A percentile compares a stretch with the other conserved stretches of the same genome.
phyloP scores from a whole-genome alignment of 192 early-diverging fungal genomes.

The Anaeromyces robustus region DNA sequence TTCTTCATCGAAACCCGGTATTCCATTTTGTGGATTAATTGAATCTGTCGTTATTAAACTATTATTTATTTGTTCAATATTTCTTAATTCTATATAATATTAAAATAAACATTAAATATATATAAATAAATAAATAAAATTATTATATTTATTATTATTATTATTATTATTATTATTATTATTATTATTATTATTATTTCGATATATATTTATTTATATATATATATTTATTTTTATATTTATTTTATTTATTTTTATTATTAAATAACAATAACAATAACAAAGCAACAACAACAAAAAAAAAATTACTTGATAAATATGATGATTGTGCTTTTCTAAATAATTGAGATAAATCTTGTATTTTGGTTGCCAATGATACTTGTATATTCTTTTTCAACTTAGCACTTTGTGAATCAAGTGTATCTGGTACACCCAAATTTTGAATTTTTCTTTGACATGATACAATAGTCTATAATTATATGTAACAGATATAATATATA shows the following conservation, averaged over 20 bases:
- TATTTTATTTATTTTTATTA: conserved; percentile 19
- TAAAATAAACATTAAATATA: neutral
- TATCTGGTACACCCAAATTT: conserved; percentile 38
- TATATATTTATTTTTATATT: no score
- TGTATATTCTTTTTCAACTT: conserved; percentile 75
- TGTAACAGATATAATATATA: no score
- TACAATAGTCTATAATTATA: neutral
- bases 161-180: no score
- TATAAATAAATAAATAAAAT: no score
- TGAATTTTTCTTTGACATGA: conserved; percentile 61
- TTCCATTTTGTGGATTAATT: conserved; percentile 5
- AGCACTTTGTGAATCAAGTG: conserved; percentile 17
- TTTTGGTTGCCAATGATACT: conserved; percentile 66
- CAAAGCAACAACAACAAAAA: neutral
- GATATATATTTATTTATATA: no score
- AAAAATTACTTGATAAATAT: conserved; percentile 65
- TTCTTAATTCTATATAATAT: neutral
- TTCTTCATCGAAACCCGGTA: conserved; percentile 1
- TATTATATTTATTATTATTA: no score
- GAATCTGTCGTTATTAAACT: neutral
- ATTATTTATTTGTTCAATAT: neutral
- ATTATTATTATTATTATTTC: no score
- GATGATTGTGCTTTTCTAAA: conserved; percentile 78
- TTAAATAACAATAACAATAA: neutral
- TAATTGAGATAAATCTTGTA: conserved; percentile 65